Percentiles rank a stretch among this genome's conserved stretches.
phyloP scores from a whole-genome alignment of 148 eudicot genomes.

The Fagopyrum homotropicum region DNA sequence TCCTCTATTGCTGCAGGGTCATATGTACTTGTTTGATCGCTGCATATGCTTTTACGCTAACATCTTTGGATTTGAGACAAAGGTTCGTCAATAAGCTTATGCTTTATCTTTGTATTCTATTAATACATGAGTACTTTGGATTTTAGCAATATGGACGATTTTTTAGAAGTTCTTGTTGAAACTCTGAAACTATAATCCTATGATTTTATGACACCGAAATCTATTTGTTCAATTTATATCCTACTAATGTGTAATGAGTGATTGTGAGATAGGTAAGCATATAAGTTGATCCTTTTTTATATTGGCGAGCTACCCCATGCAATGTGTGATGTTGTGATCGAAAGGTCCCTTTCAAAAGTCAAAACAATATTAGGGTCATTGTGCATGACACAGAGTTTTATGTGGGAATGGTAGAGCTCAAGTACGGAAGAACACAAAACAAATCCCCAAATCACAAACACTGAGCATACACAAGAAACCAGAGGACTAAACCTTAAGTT shows the following conservation, averaged over 20 bases:
- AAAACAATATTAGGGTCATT: neutral
- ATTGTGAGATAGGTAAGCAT: neutral
- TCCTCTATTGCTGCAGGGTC: constrained; percentile 66
- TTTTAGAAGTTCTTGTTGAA: neutral
- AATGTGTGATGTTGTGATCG: too few species aligned
- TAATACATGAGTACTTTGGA: neutral
- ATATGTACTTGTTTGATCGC: constrained; percentile 85
- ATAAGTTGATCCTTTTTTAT: neutral
- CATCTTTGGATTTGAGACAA: constrained; percentile 96
- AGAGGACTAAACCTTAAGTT: too few species aligned
- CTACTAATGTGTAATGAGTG: neutral
- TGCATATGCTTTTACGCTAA: constrained; percentile 92
- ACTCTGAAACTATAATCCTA: neutral
- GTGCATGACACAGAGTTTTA: neutral
- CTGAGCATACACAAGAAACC: too few species aligned
- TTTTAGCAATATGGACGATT: neutral
- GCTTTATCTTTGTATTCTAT: neutral
- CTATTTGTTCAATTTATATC: neutral
- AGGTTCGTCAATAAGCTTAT: constrained; percentile 38
- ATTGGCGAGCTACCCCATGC: constrained; percentile 2
- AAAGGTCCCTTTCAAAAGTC: too few species aligned
- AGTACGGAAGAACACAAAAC: too few species aligned
- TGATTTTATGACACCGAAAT: neutral
- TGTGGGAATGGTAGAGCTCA: too few species aligned
- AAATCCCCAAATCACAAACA: too few species aligned